Percentiles rank a stretch among this genome's conserved stretches.
phyloP scores from a whole-genome alignment of 148 eudicot genomes.

The Rhododendron simsii region DNA sequence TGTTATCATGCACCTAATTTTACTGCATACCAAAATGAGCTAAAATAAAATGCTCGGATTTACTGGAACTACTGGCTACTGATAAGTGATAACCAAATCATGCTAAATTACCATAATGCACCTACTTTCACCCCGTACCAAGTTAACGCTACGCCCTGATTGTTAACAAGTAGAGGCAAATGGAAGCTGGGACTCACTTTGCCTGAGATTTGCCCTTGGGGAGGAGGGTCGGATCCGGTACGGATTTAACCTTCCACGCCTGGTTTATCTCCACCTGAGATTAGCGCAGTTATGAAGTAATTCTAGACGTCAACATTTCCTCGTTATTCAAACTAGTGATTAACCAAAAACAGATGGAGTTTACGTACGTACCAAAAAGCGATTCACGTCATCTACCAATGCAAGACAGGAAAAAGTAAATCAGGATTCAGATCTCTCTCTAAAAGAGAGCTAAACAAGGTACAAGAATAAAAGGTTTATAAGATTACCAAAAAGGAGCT shows the following conservation, averaged over 20 bases:
- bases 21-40: neutral
- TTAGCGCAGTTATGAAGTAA: neutral
- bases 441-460: neutral
- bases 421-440: neutral
- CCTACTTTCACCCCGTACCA: neutral
- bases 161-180: neutral
- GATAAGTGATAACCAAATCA: neutral
- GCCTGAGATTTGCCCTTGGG: conserved; percentile 87
- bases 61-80: neutral
- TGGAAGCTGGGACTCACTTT: conserved; percentile 48
- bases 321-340: neutral
- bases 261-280: conserved; percentile 70
- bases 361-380: conserved; percentile 62
- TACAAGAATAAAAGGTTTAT: neutral
- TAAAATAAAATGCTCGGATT: neutral
- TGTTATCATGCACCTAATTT: neutral
- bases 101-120: neutral
- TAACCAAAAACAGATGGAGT: neutral
- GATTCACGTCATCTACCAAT: conserved; percentile 78
- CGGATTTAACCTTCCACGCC: conserved; percentile 82
- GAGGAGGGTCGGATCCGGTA: conserved; percentile 64
- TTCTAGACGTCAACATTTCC: neutral
- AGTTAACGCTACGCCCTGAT: neutral
- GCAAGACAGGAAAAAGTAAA: neutral
- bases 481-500: conserved; percentile 64